Evolutionary conservation across 768 basidiomycete species (phyloP).

Genomic region (Suillus spraguei): DNA sequence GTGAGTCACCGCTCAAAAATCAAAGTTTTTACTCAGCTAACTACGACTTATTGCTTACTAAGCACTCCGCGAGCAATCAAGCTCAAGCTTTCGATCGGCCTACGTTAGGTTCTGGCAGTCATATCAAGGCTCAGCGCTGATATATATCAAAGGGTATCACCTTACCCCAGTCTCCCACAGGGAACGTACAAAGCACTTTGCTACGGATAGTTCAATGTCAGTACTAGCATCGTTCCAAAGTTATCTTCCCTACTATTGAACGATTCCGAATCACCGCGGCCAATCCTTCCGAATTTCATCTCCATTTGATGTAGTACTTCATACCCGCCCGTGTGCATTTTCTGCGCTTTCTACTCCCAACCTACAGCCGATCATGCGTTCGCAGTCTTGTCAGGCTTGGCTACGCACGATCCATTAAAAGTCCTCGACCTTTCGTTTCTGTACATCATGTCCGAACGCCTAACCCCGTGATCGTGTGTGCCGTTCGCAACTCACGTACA

Average conservation of each 20-base stretch:
- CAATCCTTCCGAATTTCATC: background rate
- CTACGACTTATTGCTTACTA: conserved; percentile 1
- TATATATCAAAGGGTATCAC: too few species aligned
- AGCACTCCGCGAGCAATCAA: conserved; percentile 12
- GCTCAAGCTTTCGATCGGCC: conserved; percentile 1
- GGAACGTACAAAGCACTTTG: background rate
- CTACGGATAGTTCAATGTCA: background rate
- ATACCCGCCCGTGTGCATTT: conserved; percentile 3
- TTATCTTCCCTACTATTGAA: background rate
- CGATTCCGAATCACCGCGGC: conserved; percentile 2
- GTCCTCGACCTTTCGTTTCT: background rate
- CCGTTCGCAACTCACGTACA: background rate
- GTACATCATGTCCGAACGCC: background rate
- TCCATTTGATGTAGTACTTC: conserved; percentile 1
- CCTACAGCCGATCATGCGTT: background rate
- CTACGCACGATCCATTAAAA: background rate
- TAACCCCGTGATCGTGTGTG: background rate
- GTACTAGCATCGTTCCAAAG: background rate
- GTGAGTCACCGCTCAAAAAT: background rate
- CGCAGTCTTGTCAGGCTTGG: conserved; percentile 1
- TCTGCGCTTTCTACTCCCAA: background rate
- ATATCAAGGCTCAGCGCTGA: too few species aligned
- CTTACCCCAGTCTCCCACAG: background rate
- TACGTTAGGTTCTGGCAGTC: background rate
- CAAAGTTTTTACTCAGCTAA: conserved; percentile 8